A percentile compares a stretch with the other conserved stretches of the same genome.
Conservation (phyloP, 208 protist genomes). For the Trypanosoma lewisi region DNA sequence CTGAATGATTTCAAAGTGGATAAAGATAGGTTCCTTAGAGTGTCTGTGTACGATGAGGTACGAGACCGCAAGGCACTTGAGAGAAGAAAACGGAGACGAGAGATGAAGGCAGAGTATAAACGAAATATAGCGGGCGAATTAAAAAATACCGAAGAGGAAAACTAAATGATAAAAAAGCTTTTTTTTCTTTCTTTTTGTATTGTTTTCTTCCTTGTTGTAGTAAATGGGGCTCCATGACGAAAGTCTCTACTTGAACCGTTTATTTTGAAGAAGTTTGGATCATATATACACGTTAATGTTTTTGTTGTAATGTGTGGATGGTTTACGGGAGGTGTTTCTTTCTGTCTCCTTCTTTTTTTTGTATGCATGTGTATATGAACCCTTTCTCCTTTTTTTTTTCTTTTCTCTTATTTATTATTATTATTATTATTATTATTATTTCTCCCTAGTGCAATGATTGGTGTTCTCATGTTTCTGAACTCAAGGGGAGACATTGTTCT, state of each 20-base stretch:
- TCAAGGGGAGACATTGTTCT: slow-evolving; percentile 84
- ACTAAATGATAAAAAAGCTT: neutral
- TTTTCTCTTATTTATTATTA: neutral
- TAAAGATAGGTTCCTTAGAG: slow-evolving; percentile 63
- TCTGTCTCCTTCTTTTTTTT: neutral
- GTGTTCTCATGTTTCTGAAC: slow-evolving; percentile 86
- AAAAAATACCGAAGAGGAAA: slow-evolving; percentile 16
- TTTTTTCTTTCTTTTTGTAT: neutral
- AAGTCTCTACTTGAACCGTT: neutral
- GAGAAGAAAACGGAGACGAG: slow-evolving; percentile 70
- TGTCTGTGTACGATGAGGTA: slow-evolving; percentile 82
- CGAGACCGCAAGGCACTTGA: slow-evolving; percentile 75
- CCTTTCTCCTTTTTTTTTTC: neutral
- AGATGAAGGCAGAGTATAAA: slow-evolving; percentile 78
- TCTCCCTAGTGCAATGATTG: slow-evolving; percentile 55
- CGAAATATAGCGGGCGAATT: slow-evolving; percentile 54
- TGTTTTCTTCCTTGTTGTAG: neutral
- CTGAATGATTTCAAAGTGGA: slow-evolving; percentile 71
- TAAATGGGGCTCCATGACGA: neutral
- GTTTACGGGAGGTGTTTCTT: neutral
- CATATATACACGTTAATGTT: neutral
- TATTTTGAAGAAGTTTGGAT: neutral
- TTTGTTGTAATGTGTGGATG: too few species aligned
- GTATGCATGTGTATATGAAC: neutral
- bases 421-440: neutral